phyloP scores from a whole-genome alignment of 1,284 basidiomycete genomes.

The Heterobasidion irregulare region DNA sequence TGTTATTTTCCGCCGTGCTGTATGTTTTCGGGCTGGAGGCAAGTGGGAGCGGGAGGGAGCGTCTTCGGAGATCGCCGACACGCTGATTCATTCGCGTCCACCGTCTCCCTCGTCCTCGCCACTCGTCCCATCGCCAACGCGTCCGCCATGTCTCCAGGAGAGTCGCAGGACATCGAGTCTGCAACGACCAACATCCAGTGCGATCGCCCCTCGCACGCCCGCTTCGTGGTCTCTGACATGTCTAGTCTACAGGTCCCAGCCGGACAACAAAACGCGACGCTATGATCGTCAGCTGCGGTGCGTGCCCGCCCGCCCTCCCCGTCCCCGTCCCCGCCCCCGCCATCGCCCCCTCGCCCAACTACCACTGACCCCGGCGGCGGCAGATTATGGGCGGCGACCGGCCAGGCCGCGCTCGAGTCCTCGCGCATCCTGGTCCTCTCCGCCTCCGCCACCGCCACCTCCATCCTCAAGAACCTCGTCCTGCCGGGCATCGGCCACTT shows the following conservation, averaged over 20 bases:
- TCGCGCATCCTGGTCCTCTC: constrained; percentile 68
- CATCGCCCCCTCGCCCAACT: too few species aligned
- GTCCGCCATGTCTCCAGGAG: constrained; percentile 12
- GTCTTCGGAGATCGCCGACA: too few species aligned
- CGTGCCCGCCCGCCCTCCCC: constrained; percentile 12
- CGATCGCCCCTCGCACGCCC: constrained; percentile 8
- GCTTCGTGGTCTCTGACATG: constrained; percentile 4
- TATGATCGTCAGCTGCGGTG: constrained; percentile 91
- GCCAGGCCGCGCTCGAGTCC: constrained; percentile 84
- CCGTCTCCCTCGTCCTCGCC: too few species aligned
- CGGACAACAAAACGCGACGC: constrained; percentile 80
- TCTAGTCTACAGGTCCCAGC: constrained; percentile 29
- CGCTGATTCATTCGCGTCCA: too few species aligned
- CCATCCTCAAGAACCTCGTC: constrained; percentile 25
- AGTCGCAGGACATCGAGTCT: constrained; percentile 44
- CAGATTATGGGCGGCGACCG: constrained; percentile 92
- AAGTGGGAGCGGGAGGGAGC: too few species aligned
- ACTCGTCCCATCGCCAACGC: too few species aligned
- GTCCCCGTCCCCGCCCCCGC: too few species aligned
- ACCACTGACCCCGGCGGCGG: background rate
- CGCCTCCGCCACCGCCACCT: constrained; percentile 80
- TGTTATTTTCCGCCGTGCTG: too few species aligned
- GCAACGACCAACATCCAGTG: constrained; percentile 44
- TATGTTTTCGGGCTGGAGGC: too few species aligned
- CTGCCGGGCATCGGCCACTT: constrained; percentile 27